Conservation (phyloP, 1,139 yeast genomes). For the Yamadazyma atlantica region DNA sequence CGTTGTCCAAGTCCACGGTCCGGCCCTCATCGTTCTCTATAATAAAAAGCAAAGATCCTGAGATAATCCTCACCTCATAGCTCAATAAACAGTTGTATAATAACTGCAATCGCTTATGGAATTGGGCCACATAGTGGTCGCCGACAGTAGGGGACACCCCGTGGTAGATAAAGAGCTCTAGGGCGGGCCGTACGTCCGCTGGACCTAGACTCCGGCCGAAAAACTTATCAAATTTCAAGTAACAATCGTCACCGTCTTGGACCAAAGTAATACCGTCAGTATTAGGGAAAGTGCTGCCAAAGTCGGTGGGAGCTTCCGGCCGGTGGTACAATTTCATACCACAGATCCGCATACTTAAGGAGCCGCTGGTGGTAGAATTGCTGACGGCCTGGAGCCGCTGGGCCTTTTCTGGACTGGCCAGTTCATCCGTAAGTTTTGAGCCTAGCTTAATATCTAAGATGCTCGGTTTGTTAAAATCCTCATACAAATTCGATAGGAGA, state of each 20-base stretch:
- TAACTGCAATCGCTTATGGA: conserved; percentile 58
- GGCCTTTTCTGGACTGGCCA: conserved; percentile 57
- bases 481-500: conserved; percentile 72
- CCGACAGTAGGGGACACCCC: conserved; percentile 5
- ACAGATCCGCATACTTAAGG: conserved; percentile 72
- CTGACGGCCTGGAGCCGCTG: conserved; percentile 65
- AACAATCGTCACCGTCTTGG: conserved; percentile 26
- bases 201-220: conserved; percentile 64
- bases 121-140: conserved; percentile 29
- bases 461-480: conserved; percentile 65
- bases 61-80: conserved; percentile 64
- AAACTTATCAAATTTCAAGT: conserved; percentile 57
- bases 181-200: conserved; percentile 45
- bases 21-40: conserved; percentile 65
- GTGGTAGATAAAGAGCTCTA: conserved; percentile 51
- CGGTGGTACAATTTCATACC: conserved; percentile 70
- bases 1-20: no score
- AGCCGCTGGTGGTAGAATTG: conserved; percentile 73
- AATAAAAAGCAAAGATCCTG: conserved; percentile 73
- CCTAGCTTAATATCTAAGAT: conserved; percentile 87
- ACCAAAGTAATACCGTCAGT: conserved; percentile 9
- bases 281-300: conserved; percentile 5
- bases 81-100: conserved; percentile 63
- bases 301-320: conserved; percentile 12
- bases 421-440: conserved; percentile 60